Evolutionary conservation across 257 asterid species (phyloP).

Genomic region (Perilla frutescens): DNA sequence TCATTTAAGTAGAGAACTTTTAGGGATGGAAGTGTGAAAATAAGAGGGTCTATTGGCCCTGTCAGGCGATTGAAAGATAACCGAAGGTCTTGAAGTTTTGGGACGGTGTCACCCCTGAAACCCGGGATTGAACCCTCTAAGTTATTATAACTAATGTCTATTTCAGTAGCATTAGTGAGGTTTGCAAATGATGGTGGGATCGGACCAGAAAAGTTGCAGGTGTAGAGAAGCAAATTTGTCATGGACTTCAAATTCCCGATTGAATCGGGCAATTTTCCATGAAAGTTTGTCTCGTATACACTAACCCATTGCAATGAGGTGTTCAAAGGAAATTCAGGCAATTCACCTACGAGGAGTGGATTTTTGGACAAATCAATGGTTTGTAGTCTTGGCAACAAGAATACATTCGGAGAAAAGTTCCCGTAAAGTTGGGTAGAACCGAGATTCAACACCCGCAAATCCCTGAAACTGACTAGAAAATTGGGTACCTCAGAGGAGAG

Average conservation of each 20-base stretch:
- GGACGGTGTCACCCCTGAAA: conserved; percentile 30
- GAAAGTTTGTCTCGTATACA: conserved; percentile 27
- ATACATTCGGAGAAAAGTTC: conserved; percentile 29
- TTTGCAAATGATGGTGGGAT: conserved; percentile 43
- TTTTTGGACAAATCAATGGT: conserved; percentile 34
- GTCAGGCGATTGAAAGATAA: conserved; percentile 42
- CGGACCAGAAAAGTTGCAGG: conserved; percentile 42
- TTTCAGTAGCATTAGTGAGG: conserved; percentile 33
- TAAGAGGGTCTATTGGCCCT: conserved; percentile 35
- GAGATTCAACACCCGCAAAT: conserved; percentile 36
- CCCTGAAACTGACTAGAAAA: conserved; percentile 34
- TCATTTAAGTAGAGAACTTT: conserved; percentile 35
- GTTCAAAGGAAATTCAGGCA: conserved; percentile 40
- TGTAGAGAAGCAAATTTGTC: conserved; percentile 38
- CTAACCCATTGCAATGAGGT: conserved; percentile 30
- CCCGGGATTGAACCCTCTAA: conserved; percentile 35
- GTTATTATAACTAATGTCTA: conserved; percentile 38
- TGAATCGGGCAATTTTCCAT: conserved; percentile 34
- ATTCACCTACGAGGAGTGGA: conserved; percentile 23
- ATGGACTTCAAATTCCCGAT: conserved; percentile 38
- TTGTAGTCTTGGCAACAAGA: conserved; percentile 30
- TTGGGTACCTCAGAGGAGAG: conserved; percentile 39
- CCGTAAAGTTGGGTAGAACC: conserved; percentile 35
- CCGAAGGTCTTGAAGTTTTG: conserved; percentile 33
- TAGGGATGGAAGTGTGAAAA: conserved; percentile 41